Conservation (phyloP, 768 basidiomycete species). For the Pisolithus orientalis region DNA sequence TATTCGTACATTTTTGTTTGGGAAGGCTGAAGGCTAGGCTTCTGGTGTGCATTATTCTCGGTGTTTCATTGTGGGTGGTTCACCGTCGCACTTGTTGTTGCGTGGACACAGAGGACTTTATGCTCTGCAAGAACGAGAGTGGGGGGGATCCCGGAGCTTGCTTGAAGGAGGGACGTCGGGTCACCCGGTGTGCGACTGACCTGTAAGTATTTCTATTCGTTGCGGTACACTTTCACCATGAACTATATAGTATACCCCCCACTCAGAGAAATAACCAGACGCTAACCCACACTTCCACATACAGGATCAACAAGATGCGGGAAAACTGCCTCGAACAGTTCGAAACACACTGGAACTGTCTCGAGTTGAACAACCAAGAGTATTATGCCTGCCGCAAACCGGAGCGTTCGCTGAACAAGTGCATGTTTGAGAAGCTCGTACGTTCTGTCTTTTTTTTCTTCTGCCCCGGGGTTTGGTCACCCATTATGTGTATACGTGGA, state of each 20-base stretch:
- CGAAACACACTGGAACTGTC: constrained; percentile 88
- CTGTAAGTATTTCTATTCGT: constrained; percentile 51
- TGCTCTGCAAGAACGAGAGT: constrained; percentile 95
- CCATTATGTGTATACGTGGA: not conserved
- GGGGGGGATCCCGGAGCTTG: constrained; percentile 82
- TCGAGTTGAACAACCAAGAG: constrained; percentile 96
- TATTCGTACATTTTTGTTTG: not conserved
- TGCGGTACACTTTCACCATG: not conserved
- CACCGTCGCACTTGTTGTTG: constrained; percentile 10
- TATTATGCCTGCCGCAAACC: constrained; percentile 85
- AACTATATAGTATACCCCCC: not conserved
- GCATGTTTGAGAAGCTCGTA: constrained; percentile 95
- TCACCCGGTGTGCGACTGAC: constrained; percentile 92
- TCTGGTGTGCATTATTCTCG: not conserved
- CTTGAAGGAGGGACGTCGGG: constrained; percentile 90
- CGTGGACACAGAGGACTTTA: constrained; percentile 72
- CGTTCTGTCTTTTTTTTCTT: constrained; percentile 25
- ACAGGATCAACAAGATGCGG: constrained; percentile 87
- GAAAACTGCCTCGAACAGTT: constrained; percentile 86
- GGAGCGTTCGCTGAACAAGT: constrained; percentile 83
- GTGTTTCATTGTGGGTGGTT: not conserved
- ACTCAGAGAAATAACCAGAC: not conserved
- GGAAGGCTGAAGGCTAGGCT: not conserved
- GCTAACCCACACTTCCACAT: not conserved
- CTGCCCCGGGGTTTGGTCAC: not conserved